Percentiles rank a stretch among this genome's conserved stretches.
These are phyloP conservation scores for Ophiosphaerella korrae DNA, from an alignment of 2,329 filamentous ascomycete species.

Conservation along the genomic window DNA sequence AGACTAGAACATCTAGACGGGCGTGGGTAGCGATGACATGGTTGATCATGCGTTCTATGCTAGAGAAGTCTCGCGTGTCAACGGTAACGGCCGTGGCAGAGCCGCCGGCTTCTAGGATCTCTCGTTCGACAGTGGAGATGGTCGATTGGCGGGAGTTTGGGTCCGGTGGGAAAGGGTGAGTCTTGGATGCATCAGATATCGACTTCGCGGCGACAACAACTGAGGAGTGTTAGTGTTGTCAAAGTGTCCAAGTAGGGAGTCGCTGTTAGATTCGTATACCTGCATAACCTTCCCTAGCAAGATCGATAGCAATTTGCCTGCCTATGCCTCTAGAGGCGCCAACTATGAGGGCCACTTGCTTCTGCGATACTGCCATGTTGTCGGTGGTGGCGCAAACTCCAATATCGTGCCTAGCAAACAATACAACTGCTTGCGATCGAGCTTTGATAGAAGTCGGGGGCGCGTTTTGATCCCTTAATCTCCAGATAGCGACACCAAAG, in stretches of 20 bases:
- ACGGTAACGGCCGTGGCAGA: conserved; percentile 69
- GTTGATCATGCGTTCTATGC: conserved; percentile 65
- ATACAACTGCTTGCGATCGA: too few species aligned
- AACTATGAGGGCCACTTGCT: conserved; percentile 71
- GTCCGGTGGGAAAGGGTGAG: conserved; percentile 70
- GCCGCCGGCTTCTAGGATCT: conserved; percentile 70
- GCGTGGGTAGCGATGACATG: conserved; percentile 63
- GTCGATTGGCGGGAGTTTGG: conserved; percentile 77
- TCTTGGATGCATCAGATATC: conserved; percentile 64
- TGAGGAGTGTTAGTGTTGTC: conserved; percentile 41
- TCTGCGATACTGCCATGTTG: conserved; percentile 1
- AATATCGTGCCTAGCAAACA: too few species aligned
- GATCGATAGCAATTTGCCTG: conserved; percentile 76
- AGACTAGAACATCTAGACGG: conserved; percentile 74
- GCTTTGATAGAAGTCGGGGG: neutral
- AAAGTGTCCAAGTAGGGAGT: neutral
- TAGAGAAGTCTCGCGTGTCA: conserved; percentile 69
- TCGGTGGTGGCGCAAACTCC: neutral
- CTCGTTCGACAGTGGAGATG: conserved; percentile 77
- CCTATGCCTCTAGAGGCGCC: conserved; percentile 83
- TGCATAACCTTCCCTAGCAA: conserved; percentile 72
- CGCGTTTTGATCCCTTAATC: neutral
- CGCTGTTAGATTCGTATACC: conserved; percentile 55
- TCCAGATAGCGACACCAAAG: neutral
- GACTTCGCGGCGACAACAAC: conserved; percentile 81